A percentile compares a stretch with the other conserved stretches of the same genome.
These are phyloP conservation scores for Wickerhamiella galacta DNA, from an alignment of 805 yeast species.

Conservation along the genomic window DNA sequence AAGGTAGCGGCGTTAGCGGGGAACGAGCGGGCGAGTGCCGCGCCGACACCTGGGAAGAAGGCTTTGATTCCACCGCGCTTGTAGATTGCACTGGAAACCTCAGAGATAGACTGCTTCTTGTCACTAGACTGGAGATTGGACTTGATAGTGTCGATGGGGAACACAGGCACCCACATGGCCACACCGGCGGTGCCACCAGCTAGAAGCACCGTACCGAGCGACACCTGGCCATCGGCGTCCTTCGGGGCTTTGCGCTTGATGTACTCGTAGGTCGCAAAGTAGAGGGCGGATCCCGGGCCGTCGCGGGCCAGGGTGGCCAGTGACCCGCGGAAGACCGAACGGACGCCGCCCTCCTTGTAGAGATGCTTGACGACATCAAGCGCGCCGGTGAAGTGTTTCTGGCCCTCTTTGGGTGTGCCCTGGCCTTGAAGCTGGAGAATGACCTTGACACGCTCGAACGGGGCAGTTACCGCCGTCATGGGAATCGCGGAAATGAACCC, in stretches of 20 bases:
- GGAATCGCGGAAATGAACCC: conserved; percentile 93
- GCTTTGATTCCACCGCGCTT: conserved; percentile 68
- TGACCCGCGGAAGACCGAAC: conserved; percentile 80
- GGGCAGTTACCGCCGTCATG: conserved; percentile 92
- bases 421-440: conserved; percentile 65
- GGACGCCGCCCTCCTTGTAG: conserved; percentile 63
- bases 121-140: conserved; percentile 59
- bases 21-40: conserved; percentile 85
- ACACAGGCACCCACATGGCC: conserved; percentile 90
- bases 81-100: conserved; percentile 56
- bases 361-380: conserved; percentile 47
- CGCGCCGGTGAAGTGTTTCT: conserved; percentile 30
- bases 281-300: conserved; percentile 93
- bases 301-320: conserved; percentile 87
- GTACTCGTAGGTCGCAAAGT: conserved; percentile 86
- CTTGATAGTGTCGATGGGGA: conserved; percentile 93
- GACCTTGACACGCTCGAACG: conserved; percentile 90
- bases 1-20: conserved; percentile 99
- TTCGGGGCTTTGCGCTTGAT: conserved; percentile 37
- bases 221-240: conserved; percentile 38
- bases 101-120: conserved; percentile 33
- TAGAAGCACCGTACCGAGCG: conserved; percentile 56
- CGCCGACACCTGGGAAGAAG: conserved; percentile 95
- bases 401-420: conserved; percentile 24
- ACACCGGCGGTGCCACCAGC: conserved; percentile 97